Percentiles rank a stretch among this genome's conserved stretches.
phyloP scores from a whole-genome alignment of 2,329 filamentous ascomycete species.

The Fusarium drepaniforme region DNA sequence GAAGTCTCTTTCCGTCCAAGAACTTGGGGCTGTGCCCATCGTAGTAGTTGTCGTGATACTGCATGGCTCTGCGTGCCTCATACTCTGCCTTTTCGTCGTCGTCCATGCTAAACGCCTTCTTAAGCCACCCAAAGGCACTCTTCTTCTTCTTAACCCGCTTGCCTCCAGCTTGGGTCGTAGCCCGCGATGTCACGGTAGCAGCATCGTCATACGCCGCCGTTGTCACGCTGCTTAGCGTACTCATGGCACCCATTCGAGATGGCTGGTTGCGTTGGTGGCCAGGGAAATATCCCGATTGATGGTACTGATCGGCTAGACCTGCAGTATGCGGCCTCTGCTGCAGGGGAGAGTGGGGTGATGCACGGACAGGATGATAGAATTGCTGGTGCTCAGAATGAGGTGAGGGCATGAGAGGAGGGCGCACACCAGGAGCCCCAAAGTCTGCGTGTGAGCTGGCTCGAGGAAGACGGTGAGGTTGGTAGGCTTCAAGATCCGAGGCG shows the following conservation, averaged over 20 bases:
- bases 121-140: slow-evolving; percentile 76
- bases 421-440: slow-evolving; percentile 40
- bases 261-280: slow-evolving; percentile 62
- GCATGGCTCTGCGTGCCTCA: slow-evolving; percentile 65
- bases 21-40: slow-evolving; percentile 64
- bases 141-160: slow-evolving; percentile 73
- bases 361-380: slow-evolving; percentile 71
- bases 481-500: slow-evolving; percentile 59
- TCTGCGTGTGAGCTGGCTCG: slow-evolving; percentile 51
- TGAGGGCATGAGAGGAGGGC: slow-evolving; percentile 45
- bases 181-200: slow-evolving; percentile 43
- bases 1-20: slow-evolving; percentile 66
- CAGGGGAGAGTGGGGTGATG: slow-evolving; percentile 72
- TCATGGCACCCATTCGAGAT: slow-evolving; percentile 66
- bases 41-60: slow-evolving; percentile 62
- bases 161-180: slow-evolving; percentile 46
- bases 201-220: slow-evolving; percentile 58
- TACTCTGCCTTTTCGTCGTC: slow-evolving; percentile 73
- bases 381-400: slow-evolving; percentile 58
- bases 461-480: slow-evolving; percentile 48
- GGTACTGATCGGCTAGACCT: slow-evolving; percentile 47
- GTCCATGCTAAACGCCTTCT: slow-evolving; percentile 75
- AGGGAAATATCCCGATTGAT: slow-evolving; percentile 49
- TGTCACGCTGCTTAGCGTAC: slow-evolving; percentile 68
- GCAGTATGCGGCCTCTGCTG: slow-evolving; percentile 71